phyloP scores from a whole-genome alignment of 2,329 filamentous ascomycete species.

The Chaetothyriales sp. region DNA sequence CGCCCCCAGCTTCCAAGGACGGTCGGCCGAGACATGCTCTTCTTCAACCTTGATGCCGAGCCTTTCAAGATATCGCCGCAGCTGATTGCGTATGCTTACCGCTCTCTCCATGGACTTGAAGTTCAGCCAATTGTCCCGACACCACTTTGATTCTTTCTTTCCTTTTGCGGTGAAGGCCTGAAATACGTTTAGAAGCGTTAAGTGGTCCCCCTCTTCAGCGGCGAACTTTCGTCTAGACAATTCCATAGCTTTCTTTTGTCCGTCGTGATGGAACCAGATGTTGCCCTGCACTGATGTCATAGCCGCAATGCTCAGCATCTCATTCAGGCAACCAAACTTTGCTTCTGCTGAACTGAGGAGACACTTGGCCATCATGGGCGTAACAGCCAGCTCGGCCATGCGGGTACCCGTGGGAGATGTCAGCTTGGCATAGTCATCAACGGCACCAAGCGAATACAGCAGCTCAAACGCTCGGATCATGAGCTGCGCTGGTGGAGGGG shows the following conservation, averaged over 20 bases:
- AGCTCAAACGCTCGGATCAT: slow-evolving; percentile 77
- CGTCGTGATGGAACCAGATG: slow-evolving; percentile 70
- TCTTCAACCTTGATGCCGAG: slow-evolving; percentile 63
- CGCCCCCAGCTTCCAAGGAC: neutral
- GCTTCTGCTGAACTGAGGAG: slow-evolving; percentile 52
- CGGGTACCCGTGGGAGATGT: slow-evolving; percentile 74
- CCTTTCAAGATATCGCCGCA: slow-evolving; percentile 74
- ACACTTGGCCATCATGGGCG: slow-evolving; percentile 91
- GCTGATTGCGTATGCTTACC: slow-evolving; percentile 71
- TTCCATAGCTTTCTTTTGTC: slow-evolving; percentile 62
- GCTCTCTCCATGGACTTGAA: slow-evolving; percentile 72
- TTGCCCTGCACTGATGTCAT: slow-evolving; percentile 80
- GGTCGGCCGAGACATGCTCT: slow-evolving; percentile 26
- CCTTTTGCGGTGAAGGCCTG: slow-evolving; percentile 74
- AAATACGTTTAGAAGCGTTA: slow-evolving; percentile 89
- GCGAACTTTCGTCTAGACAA: slow-evolving; percentile 68
- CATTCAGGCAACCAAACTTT: slow-evolving; percentile 63
- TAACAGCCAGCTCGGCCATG: slow-evolving; percentile 87
- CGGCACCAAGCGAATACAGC: slow-evolving; percentile 69
- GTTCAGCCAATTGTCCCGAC: slow-evolving; percentile 73
- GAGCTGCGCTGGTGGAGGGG: slow-evolving; percentile 69
- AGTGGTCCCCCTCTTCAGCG: slow-evolving; percentile 82
- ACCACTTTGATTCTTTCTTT: slow-evolving; percentile 73
- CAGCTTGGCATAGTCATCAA: slow-evolving; percentile 82
- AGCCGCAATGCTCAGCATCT: slow-evolving; percentile 81